phyloP scores from a whole-genome alignment of 2,329 filamentous ascomycete genomes.

The Pseudocercospora crystallina region DNA sequence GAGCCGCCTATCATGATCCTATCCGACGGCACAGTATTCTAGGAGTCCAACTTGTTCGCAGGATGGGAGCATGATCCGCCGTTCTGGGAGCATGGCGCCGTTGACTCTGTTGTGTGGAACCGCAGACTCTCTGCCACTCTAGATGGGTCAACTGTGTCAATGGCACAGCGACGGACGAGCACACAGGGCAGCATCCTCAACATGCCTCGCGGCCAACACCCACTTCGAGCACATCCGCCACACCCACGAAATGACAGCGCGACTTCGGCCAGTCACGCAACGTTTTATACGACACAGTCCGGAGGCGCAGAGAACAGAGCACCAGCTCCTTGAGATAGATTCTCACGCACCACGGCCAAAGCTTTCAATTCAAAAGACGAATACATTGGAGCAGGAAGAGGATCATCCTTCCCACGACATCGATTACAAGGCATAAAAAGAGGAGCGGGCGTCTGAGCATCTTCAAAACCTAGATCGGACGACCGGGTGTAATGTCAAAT shows the following conservation, averaged over 20 bases:
- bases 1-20: conserved; percentile 95
- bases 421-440: not conserved
- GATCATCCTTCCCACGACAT: not conserved
- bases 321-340: not conserved
- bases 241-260: conserved; percentile 2
- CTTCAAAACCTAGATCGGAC: not conserved
- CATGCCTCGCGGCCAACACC: conserved; percentile 11
- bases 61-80: conserved; percentile 29
- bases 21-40: conserved; percentile 95
- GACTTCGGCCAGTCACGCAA: conserved; percentile 7
- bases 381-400: not conserved
- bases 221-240: conserved; percentile 12
- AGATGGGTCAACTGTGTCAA: conserved; percentile 4
- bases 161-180: not conserved
- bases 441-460: not conserved
- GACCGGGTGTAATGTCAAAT: conserved; percentile 1
- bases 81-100: conserved; percentile 9
- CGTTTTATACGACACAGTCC: conserved; percentile 2
- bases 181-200: not conserved
- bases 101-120: conserved; percentile 9
- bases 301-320: not conserved
- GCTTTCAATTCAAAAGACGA: too few relatives aligned
- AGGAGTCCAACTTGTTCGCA: conserved; percentile 36
- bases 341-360: not conserved
- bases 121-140: conserved; percentile 8